Conservation (phyloP, 352 stramenopile species). For the Phytophthora cactorum region DNA sequence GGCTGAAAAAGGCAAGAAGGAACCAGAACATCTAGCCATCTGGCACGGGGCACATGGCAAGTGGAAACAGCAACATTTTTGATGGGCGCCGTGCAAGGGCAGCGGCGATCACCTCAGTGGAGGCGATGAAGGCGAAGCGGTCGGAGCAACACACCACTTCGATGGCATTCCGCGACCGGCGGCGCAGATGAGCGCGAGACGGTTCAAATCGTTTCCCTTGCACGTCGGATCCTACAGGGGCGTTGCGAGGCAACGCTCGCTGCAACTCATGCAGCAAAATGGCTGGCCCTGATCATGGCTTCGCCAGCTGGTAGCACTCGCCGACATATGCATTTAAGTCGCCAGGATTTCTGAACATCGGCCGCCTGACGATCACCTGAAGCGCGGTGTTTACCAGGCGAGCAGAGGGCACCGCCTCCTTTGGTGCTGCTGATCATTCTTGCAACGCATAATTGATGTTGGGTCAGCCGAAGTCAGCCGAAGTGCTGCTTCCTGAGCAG, state of each 20-base stretch:
- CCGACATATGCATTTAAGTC: constrained; percentile 10
- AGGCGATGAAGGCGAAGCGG: neutral
- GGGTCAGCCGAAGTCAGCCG: neutral
- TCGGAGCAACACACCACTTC: neutral
- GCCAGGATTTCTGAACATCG: constrained; percentile 11
- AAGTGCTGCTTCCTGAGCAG: neutral
- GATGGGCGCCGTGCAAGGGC: constrained; percentile 4
- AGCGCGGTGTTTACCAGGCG: constrained; percentile 18
- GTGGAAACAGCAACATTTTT: constrained; percentile 5
- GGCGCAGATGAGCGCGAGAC: neutral
- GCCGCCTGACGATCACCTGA: constrained; percentile 14
- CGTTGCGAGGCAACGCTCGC: neutral
- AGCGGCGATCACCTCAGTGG: constrained; percentile 1
- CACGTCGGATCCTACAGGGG: constrained; percentile 1
- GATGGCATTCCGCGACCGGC: neutral
- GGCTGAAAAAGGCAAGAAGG: constrained; percentile 3
- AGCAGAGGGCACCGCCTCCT: neutral
- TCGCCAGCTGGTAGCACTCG: constrained; percentile 10
- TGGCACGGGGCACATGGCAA: constrained; percentile 21
- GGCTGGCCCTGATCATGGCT: constrained; percentile 3
- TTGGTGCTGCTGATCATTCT: neutral
- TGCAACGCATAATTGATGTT: neutral
- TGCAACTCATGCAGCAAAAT: neutral
- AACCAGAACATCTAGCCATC: constrained; percentile 17
- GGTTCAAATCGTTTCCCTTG: constrained; percentile 1